A percentile compares a stretch with the other conserved stretches of the same genome.
Conservation (phyloP, 805 yeast genomes). For the Candida dajiaensis region DNA sequence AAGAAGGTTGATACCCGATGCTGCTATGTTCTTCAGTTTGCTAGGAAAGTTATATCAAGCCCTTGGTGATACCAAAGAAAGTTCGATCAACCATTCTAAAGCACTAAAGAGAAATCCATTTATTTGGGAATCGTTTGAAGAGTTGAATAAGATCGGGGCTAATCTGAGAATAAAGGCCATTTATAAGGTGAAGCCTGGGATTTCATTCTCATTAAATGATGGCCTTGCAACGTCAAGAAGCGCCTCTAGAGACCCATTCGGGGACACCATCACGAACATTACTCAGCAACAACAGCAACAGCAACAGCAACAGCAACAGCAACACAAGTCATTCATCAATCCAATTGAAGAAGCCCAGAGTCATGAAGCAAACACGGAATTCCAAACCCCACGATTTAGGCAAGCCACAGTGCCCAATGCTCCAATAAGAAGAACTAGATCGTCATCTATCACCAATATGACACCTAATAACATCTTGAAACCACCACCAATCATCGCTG, state of each 20-base stretch:
- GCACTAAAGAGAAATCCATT: slow-evolving; percentile 73
- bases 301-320: slow-evolving; percentile 2
- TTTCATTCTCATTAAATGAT: slow-evolving; percentile 11
- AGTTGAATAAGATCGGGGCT: slow-evolving; percentile 67
- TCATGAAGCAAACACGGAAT: slow-evolving; percentile 21
- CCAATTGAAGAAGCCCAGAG: slow-evolving; percentile 15
- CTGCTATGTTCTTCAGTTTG: slow-evolving; percentile 60
- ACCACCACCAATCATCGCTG: slow-evolving; percentile 14
- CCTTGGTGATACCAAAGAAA: slow-evolving; percentile 55
- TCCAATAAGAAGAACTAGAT: slow-evolving; percentile 31
- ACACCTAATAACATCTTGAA: slow-evolving; percentile 12
- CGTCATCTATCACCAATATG: slow-evolving; percentile 11
- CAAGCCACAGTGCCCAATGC: slow-evolving; percentile 32
- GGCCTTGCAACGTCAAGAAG: slow-evolving; percentile 1
- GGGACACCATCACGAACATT: slow-evolving; percentile 19
- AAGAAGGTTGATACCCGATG: slow-evolving; percentile 46
- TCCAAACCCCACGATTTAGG: slow-evolving; percentile 37
- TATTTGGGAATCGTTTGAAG: slow-evolving; percentile 82
- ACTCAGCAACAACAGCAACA: slow-evolving; percentile 2
- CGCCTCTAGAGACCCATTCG: slow-evolving; percentile 24
- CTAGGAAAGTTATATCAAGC: slow-evolving; percentile 63
- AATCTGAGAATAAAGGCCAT: slow-evolving; percentile 54
- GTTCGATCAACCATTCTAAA: slow-evolving; percentile 60
- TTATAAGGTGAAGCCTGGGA: slow-evolving; percentile 28
- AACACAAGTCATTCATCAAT: slow-evolving; percentile 11